A percentile compares a stretch with the other conserved stretches of the same genome.
Conservation (phyloP, 2,329 filamentous ascomycete genomes). For the Dactylonectria estremocensis region DNA sequence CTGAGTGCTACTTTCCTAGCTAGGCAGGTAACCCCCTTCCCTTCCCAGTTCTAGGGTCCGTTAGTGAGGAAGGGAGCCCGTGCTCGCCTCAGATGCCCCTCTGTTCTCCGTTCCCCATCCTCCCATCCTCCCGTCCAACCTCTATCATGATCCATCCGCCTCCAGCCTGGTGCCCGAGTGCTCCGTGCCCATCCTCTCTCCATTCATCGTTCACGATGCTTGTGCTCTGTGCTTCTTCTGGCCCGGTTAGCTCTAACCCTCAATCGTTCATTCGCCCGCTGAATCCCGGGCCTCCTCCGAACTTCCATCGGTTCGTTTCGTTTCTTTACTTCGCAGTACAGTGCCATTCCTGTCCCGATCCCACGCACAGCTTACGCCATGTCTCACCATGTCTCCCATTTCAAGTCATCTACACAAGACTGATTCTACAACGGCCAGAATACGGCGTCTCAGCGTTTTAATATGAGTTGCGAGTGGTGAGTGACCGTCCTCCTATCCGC, state of each 20-base stretch:
- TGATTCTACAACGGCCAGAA: slow-evolving; percentile 21
- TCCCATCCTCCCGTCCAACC: not conserved
- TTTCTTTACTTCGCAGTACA: slow-evolving; percentile 18
- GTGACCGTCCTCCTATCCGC: slow-evolving; percentile 13
- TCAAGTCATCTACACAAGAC: slow-evolving; percentile 5
- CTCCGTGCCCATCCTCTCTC: slow-evolving; percentile 14
- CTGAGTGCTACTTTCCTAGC: slow-evolving; percentile 37
- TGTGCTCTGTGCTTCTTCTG: slow-evolving; percentile 1
- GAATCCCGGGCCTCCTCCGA: not conserved
- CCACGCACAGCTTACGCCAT: slow-evolving; percentile 21
- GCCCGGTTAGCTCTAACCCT: slow-evolving; percentile 1
- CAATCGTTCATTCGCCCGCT: slow-evolving; percentile 16
- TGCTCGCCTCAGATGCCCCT: slow-evolving; percentile 13
- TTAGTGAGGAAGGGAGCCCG: slow-evolving; percentile 16
- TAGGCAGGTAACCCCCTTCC: slow-evolving; percentile 37
- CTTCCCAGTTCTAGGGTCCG: slow-evolving; percentile 5
- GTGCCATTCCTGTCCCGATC: slow-evolving; percentile 16
- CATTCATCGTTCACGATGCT: slow-evolving; percentile 3
- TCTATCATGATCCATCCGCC: slow-evolving; percentile 10
- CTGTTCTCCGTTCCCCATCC: slow-evolving; percentile 7
- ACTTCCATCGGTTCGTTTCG: slow-evolving; percentile 16
- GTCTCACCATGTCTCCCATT: slow-evolving; percentile 24
- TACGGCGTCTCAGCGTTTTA: slow-evolving; percentile 7
- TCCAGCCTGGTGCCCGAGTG: slow-evolving; percentile 8
- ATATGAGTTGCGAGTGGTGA: not conserved